Evolutionary conservation across 1,284 basidiomycete species (phyloP).

Genomic region (Ceratobasidium sp.): DNA sequence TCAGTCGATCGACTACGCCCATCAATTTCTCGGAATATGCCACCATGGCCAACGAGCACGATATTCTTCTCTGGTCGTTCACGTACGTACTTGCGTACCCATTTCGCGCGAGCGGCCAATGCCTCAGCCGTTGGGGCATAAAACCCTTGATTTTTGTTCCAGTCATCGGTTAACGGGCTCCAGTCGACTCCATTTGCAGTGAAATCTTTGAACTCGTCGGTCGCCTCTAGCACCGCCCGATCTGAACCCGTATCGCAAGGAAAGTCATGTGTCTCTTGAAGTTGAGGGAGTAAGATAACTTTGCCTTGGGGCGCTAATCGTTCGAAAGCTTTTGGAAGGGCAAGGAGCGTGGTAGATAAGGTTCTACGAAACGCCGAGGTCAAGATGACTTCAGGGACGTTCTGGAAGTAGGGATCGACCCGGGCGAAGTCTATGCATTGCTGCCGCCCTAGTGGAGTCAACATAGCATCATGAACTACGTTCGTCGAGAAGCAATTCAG

Average conservation of each 20-base stretch:
- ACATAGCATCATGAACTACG: constrained; percentile 25
- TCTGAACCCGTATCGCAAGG: constrained; percentile 43
- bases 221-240: constrained; percentile 24
- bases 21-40: constrained; percentile 39
- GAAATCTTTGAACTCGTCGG: constrained; percentile 28
- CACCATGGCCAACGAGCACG: constrained; percentile 34
- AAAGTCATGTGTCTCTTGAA: constrained; percentile 40
- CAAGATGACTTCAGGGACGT: constrained; percentile 31
- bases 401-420: constrained; percentile 34
- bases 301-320: constrained; percentile 16
- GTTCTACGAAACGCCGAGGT: constrained; percentile 33
- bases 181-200: constrained; percentile 24
- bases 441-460: constrained; percentile 35
- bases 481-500: not conserved
- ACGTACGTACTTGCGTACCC: constrained; percentile 30
- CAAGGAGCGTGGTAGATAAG: constrained; percentile 33
- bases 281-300: constrained; percentile 25
- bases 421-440: constrained; percentile 37
- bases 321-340: constrained; percentile 24
- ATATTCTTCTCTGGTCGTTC: constrained; percentile 30
- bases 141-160: constrained; percentile 41
- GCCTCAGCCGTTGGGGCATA: constrained; percentile 35
- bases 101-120: constrained; percentile 21
- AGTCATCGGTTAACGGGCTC: constrained; percentile 26
- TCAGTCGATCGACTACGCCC: constrained; percentile 8